Evolutionary conservation across 2,329 filamentous ascomycete species (phyloP).

Genomic region (Zymoseptoria passerinii): DNA sequence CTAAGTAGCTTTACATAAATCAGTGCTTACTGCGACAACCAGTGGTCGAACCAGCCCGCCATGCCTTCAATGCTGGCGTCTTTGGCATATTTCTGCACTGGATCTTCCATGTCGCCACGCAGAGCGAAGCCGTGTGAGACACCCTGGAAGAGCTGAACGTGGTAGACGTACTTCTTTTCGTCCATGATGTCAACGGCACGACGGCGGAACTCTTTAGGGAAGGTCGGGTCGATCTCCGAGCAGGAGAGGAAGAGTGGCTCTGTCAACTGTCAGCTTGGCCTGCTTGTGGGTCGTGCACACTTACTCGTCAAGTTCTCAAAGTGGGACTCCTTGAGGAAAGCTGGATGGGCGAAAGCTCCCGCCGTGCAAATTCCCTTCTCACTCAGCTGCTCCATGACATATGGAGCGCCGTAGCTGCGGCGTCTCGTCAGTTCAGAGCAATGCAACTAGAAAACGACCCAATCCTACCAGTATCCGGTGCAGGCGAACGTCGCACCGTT

Average conservation of each 20-base stretch:
- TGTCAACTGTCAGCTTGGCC: not conserved
- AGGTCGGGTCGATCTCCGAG: conserved; percentile 37
- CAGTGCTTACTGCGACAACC: conserved; percentile 1
- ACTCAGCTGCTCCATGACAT: conserved; percentile 31
- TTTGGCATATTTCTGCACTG: conserved; percentile 23
- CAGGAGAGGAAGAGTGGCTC: conserved; percentile 39
- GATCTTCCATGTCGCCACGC: conserved; percentile 32
- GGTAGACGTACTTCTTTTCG: conserved; percentile 26
- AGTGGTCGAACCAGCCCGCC: conserved; percentile 13
- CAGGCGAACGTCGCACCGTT: conserved; percentile 12
- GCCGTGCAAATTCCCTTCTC: conserved; percentile 29
- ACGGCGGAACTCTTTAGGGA: conserved; percentile 28
- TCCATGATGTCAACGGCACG: conserved; percentile 36
- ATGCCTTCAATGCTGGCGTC: conserved; percentile 26
- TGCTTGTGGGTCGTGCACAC: not conserved
- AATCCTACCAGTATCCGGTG: conserved; percentile 11
- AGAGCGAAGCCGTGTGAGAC: conserved; percentile 27
- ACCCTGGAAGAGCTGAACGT: conserved; percentile 21
- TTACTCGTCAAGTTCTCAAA: conserved; percentile 33
- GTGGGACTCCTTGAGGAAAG: conserved; percentile 42
- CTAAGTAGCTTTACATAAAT: not conserved
- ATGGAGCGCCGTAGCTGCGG: conserved; percentile 33
- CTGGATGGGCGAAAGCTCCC: conserved; percentile 46
- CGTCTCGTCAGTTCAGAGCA: conserved; percentile 9
- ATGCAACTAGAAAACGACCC: not conserved